phyloP scores from a whole-genome alignment of 1,284 basidiomycete species.

The Cutaneotrichosporon cutaneum region DNA sequence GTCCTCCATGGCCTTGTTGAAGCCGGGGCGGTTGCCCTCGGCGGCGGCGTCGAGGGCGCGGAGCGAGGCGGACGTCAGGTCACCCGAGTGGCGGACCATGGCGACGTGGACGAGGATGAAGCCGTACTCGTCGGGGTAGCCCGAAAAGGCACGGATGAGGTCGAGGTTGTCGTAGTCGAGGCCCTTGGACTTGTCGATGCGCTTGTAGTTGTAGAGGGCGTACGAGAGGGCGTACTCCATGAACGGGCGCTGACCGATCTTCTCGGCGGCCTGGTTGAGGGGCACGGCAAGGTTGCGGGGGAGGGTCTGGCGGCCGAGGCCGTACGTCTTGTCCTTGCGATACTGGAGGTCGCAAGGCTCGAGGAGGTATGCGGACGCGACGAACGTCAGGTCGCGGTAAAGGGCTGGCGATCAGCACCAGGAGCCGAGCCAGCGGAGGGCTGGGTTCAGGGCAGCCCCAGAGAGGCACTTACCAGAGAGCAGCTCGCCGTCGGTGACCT shows the following conservation, averaged over 20 bases:
- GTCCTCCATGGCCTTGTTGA: conserved; percentile 20
- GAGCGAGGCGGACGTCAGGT: conserved; percentile 16
- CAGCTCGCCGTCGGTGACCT: conserved; percentile 19
- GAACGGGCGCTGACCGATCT: conserved; percentile 27
- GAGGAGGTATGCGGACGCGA: conserved; percentile 25
- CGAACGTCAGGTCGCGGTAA: conserved; percentile 28
- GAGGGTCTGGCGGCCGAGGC: conserved; percentile 25
- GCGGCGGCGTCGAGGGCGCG: conserved; percentile 21
- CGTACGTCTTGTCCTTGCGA: conserved; percentile 24
- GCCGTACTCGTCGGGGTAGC: conserved; percentile 25
- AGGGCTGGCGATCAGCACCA: conserved; percentile 17
- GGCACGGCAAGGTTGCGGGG: conserved; percentile 27
- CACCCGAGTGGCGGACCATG: conserved; percentile 26
- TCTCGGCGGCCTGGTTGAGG: conserved; percentile 19
- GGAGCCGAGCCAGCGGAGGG: neutral
- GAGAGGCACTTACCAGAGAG: conserved; percentile 16
- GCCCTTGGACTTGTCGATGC: conserved; percentile 15
- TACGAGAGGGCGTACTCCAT: conserved; percentile 30
- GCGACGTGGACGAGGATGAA: conserved; percentile 29
- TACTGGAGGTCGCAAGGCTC: conserved; percentile 27
- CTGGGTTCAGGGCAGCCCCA: neutral
- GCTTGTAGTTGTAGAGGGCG: conserved; percentile 28
- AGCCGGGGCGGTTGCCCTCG: conserved; percentile 19
- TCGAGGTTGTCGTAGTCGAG: conserved; percentile 27
- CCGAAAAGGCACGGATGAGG: conserved; percentile 27